These are phyloP conservation scores for Naganishia liquefaciens DNA, from an alignment of 1,284 basidiomycete genomes.

Conservation along the genomic window DNA sequence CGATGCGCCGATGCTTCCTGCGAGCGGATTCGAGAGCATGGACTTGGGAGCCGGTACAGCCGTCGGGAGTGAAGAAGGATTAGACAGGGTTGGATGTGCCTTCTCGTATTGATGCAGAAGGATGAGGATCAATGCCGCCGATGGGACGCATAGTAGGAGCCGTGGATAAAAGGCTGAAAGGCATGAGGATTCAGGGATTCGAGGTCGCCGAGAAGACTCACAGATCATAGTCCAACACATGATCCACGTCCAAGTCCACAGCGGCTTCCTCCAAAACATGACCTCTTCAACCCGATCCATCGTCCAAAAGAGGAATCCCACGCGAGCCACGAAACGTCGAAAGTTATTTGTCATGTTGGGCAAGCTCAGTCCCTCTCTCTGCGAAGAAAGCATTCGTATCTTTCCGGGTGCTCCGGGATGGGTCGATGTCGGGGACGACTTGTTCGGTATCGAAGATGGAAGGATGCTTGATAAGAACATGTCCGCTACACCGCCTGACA, in stretches of 20 bases:
- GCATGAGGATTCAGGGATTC: not conserved
- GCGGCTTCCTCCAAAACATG: constrained; percentile 53
- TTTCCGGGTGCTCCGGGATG: constrained; percentile 21
- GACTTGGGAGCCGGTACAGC: constrained; percentile 10
- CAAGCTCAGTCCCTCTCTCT: constrained; percentile 47
- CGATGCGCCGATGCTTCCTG: constrained; percentile 22
- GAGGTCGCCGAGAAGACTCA: constrained; percentile 33
- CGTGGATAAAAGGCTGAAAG: constrained; percentile 52
- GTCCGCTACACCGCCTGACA: constrained; percentile 32
- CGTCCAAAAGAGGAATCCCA: constrained; percentile 53
- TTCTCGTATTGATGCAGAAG: constrained; percentile 48
- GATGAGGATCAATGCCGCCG: constrained; percentile 44
- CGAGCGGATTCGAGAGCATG: constrained; percentile 25
- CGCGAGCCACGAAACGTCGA: constrained; percentile 51
- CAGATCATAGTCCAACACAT: constrained; percentile 52
- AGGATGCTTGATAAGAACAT: constrained; percentile 32
- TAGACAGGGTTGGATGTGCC: constrained; percentile 40
- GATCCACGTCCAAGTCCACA: constrained; percentile 52
- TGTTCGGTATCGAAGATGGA: constrained; percentile 32
- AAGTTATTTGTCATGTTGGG: constrained; percentile 52
- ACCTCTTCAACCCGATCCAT: constrained; percentile 54
- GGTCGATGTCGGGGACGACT: constrained; percentile 9
- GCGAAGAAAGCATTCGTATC: constrained; percentile 41
- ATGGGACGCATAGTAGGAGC: constrained; percentile 48
- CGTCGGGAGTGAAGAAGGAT: constrained; percentile 14